Conservation (phyloP, 2,329 filamentous ascomycete species). For the Hypoxylon sp. region DNA sequence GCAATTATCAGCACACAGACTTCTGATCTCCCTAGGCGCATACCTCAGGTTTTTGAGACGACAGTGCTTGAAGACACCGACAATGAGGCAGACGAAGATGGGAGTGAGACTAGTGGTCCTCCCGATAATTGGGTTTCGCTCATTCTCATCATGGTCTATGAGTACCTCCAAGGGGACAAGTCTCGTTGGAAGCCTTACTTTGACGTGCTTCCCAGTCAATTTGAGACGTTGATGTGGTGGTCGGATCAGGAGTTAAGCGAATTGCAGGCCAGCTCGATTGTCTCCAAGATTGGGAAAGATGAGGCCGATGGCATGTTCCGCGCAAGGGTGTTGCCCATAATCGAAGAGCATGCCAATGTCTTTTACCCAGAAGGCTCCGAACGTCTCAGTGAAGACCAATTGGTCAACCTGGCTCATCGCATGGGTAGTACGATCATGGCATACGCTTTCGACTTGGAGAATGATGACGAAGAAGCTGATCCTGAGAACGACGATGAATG, state of each 20-base stretch:
- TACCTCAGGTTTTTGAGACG: constrained; percentile 62
- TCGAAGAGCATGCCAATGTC: constrained; percentile 55
- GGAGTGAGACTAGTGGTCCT: constrained; percentile 44
- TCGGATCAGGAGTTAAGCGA: constrained; percentile 70
- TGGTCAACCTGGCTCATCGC: constrained; percentile 69
- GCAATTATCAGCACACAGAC: constrained; percentile 77
- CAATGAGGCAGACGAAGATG: constrained; percentile 51
- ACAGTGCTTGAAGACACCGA: constrained; percentile 47
- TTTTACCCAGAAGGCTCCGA: constrained; percentile 54
- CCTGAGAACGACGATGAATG: constrained; percentile 70
- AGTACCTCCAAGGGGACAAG: constrained; percentile 64
- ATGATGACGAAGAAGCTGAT: constrained; percentile 59
- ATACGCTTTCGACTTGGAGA: constrained; percentile 85
- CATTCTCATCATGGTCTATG: constrained; percentile 84
- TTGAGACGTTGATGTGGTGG: constrained; percentile 95
- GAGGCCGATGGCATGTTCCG: constrained; percentile 76
- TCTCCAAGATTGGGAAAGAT: constrained; percentile 77
- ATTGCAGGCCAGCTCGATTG: constrained; percentile 80
- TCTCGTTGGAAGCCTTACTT: constrained; percentile 85
- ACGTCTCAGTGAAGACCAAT: constrained; percentile 53
- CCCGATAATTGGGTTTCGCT: constrained; percentile 65
- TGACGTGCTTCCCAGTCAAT: constrained; percentile 72
- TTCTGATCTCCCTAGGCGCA: constrained; percentile 68
- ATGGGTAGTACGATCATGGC: constrained; percentile 94
- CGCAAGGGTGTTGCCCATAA: constrained; percentile 58